A percentile compares a stretch with the other conserved stretches of the same genome.
phyloP scores from a whole-genome alignment of 306 rosid genomes.

The Coriaria nepalensis region DNA sequence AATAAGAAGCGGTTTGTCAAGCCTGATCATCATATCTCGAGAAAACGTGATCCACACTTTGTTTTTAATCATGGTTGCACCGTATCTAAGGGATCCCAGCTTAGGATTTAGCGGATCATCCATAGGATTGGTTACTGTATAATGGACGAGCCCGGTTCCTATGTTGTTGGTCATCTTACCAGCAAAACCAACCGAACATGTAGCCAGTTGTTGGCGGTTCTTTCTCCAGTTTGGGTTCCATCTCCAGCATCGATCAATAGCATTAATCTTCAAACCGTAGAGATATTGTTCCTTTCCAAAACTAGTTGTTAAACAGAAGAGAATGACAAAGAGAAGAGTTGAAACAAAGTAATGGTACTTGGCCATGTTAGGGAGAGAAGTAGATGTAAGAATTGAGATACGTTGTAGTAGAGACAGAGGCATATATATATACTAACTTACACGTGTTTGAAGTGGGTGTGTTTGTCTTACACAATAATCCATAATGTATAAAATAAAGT shows the following conservation, averaged over 20 bases:
- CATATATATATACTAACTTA: too few species aligned
- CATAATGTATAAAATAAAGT: too few species aligned
- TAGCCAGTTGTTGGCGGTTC: constrained; percentile 23
- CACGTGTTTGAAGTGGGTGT: too few species aligned
- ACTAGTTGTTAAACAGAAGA: constrained; percentile 1
- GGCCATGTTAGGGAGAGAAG: too few species aligned
- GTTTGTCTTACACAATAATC: too few species aligned
- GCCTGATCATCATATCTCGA: constrained; percentile 22
- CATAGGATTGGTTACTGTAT: constrained; percentile 25
- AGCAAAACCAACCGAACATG: constrained; percentile 26
- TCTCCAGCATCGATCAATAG: constrained; percentile 35
- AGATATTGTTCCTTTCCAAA: neutral
- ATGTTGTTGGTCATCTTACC: constrained; percentile 35
- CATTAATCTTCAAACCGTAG: constrained; percentile 11
- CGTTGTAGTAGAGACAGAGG: too few species aligned
- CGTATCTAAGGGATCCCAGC: constrained; percentile 28
- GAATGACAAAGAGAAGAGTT: neutral
- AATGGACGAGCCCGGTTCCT: constrained; percentile 16
- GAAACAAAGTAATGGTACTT: neutral
- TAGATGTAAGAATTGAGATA: too few species aligned
- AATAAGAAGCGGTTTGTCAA: constrained; percentile 24
- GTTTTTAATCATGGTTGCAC: constrained; percentile 21
- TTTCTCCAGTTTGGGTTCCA: constrained; percentile 25
- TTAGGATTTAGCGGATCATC: constrained; percentile 24
- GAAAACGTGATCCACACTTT: constrained; percentile 36